phyloP scores from a whole-genome alignment of 192 early-diverging fungal species.

The Bifiguratus adelaidae region DNA sequence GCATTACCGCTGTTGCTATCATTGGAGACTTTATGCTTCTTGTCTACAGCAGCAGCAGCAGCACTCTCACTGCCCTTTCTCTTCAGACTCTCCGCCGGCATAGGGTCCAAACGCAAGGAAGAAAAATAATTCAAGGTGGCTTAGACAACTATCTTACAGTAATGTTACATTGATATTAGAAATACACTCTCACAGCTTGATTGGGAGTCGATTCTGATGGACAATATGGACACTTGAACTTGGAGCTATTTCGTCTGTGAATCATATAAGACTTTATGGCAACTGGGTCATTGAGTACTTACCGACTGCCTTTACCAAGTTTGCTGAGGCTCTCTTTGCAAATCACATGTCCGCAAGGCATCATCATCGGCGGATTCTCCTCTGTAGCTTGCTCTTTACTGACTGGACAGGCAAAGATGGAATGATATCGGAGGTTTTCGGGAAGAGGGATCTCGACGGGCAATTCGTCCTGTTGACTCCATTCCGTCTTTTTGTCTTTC shows the following conservation, averaged over 20 bases:
- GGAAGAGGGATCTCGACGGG: conserved; percentile 87
- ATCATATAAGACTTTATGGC: conserved; percentile 2
- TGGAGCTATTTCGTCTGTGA: conserved; percentile 14
- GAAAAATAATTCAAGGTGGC: neutral
- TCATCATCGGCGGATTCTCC: conserved; percentile 97
- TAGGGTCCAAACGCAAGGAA: neutral
- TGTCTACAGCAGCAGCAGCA: neutral
- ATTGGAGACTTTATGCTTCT: neutral
- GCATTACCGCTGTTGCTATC: neutral
- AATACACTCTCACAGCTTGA: conserved; percentile 71
- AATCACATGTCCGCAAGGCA: conserved; percentile 95
- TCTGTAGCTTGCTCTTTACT: conserved; percentile 87
- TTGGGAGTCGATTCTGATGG: conserved; percentile 70
- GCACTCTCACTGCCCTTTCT: neutral
- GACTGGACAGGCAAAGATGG: conserved; percentile 95
- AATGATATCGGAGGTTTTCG: conserved; percentile 82
- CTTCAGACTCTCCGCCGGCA: neutral
- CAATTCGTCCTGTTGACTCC: conserved; percentile 86
- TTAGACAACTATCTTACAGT: neutral
- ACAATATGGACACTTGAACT: conserved; percentile 99
- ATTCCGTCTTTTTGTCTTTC: conserved; percentile 78
- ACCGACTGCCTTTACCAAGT: conserved; percentile 61
- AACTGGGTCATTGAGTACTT: conserved; percentile 1
- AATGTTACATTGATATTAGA: conserved; percentile 33
- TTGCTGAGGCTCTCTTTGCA: conserved; percentile 82